Conservation (phyloP, 441 rosid genomes). For the Pelargonium fulgidum region DNA sequence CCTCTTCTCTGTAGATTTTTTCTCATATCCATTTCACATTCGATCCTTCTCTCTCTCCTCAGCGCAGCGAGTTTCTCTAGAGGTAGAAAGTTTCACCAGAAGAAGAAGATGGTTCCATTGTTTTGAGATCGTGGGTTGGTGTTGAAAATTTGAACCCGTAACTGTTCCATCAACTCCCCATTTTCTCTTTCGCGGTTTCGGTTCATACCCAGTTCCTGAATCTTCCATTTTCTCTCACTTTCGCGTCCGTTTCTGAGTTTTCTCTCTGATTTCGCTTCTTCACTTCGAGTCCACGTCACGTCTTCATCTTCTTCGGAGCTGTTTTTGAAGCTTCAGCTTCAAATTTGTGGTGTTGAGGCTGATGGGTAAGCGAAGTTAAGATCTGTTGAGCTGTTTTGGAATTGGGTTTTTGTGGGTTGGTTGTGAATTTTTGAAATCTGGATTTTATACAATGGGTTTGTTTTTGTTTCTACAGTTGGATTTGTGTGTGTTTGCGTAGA, state of each 20-base stretch:
- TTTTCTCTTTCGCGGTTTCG: not conserved
- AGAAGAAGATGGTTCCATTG: not conserved
- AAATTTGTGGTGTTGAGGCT: not conserved
- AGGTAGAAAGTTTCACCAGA: not conserved
- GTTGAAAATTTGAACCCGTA: conserved; percentile 5
- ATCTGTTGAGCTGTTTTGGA: not conserved
- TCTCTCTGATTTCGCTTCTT: not conserved
- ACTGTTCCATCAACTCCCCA: conserved; percentile 9
- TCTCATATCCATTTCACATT: not conserved
- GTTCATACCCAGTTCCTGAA: not conserved
- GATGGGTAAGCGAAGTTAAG: not conserved
- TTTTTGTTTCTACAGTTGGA: not conserved
- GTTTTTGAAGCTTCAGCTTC: too few relatives aligned
- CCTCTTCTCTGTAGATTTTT: conserved; percentile 2
- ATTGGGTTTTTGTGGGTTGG: not conserved
- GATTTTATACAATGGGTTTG: not conserved
- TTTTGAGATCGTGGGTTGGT: conserved; percentile 7
- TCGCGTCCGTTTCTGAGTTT: not conserved
- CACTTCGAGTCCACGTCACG: conserved; percentile 4
- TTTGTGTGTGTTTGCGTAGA: not conserved
- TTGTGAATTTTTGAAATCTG: not conserved
- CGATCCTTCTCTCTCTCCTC: not conserved
- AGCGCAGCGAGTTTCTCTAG: not conserved
- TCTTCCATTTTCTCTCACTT: not conserved
- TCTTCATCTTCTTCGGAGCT: not conserved